Evolutionary conservation across 345 rosid genomes (phyloP), one percentile per base, ranked within the genome.

Genomic region (Pistacia atlantica): DNA sequence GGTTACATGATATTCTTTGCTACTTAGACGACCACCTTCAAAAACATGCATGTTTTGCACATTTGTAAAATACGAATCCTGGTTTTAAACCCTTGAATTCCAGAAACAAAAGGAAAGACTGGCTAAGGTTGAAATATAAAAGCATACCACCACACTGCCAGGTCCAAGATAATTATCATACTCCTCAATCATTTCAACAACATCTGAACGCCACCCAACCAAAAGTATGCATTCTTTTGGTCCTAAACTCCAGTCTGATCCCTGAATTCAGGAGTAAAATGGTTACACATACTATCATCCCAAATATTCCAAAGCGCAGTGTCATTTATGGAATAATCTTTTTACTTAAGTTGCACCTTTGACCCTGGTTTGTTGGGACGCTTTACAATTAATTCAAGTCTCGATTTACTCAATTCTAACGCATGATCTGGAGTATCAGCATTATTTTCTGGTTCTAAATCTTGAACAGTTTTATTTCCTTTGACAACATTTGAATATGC

Each of bases 111-210:
- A 57, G 38, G 42, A 11, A 59, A 62, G 64, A 65, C 58, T 13
- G 35, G 64, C 52, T 9, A 66, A 37, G 79, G 65, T 60, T n/a
- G n/a, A 76, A 62, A 72, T 38, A 69, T 67, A 74, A 77, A 62
- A 76, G 61, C 80, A 68, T 90, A 96, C 99, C 97, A 93, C 77
- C 75, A 82, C 80, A 69, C 99, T 96, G 74, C 99, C 95, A 67
- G 98, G 95, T 75, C 99, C 98, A 80, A 96, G 97, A 89, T 92
- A 96, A 76, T 91, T 93, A 85, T 92, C 95, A 84, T 93, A 93
- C 88, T 96, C 99, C 71, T 91, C 86, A 65, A 91, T 85, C 98
- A 96, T 96, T 77, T 90, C 95, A 55, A 85, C 87, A 82, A 93
- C 88, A 82, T 91, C 98, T 20, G 95, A 81, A 54, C 98, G 97